Percentiles rank a stretch among this genome's conserved stretches.
phyloP scores from a whole-genome alignment of 2,329 filamentous ascomycete genomes.

The Blastomyces gilchristii region DNA sequence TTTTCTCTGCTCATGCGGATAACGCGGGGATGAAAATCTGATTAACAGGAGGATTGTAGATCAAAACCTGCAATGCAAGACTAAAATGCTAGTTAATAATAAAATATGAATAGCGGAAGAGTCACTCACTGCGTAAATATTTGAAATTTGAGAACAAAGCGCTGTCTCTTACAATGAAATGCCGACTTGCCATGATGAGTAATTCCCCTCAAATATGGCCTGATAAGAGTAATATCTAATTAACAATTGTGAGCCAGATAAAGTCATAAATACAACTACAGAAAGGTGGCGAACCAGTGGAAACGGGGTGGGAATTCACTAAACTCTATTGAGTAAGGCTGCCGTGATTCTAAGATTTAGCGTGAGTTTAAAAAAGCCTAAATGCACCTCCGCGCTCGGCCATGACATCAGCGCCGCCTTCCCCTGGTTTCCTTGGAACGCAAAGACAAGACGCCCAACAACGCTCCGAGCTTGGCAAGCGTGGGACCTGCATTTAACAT shows the following conservation, averaged over 20 bases:
- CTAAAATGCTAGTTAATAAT: not conserved
- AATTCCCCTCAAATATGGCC: not conserved
- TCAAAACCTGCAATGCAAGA: not conserved
- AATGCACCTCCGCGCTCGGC: conserved; percentile 3
- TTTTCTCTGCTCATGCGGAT: too few species aligned
- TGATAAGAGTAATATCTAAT: too few species aligned
- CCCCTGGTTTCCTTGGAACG: not conserved
- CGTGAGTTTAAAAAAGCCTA: conserved; percentile 1
- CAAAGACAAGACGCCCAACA: not conserved
- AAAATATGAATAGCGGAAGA: not conserved
- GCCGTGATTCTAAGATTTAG: not conserved
- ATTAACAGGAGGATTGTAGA: not conserved
- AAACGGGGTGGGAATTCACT: not conserved
- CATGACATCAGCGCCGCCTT: conserved; percentile 1
- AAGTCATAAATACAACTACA: not conserved
- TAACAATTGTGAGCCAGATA: too few species aligned
- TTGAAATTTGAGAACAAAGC: not conserved
- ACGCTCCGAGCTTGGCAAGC: not conserved
- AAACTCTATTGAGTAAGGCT: not conserved
- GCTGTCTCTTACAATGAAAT: not conserved
- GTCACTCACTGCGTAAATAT: not conserved
- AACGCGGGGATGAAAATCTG: not conserved
- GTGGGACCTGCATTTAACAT: not conserved
- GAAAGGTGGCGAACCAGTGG: too few species aligned
- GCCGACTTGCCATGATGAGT: not conserved